Conservation (phyloP, 495 filamentous ascomycete species). For the Endocarpon pusillum region DNA sequence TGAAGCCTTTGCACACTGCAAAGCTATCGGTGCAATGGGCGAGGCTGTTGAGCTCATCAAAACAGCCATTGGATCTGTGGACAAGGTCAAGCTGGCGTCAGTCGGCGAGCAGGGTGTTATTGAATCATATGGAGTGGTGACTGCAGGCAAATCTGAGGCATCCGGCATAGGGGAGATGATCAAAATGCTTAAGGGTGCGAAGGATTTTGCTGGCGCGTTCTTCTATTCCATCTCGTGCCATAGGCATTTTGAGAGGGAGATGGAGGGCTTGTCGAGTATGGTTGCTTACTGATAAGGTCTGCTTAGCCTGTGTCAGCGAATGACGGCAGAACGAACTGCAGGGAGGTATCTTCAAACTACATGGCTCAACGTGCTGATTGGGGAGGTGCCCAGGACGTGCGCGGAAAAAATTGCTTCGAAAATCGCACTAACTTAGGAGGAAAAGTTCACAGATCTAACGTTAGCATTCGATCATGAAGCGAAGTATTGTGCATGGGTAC, state of each 20-base stretch:
- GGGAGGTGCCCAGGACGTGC: no score
- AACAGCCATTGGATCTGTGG: conserved; percentile 34
- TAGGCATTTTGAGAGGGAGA: conserved; percentile 51
- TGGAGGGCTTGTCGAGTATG: conserved; percentile 37
- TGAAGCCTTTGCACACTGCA: conserved; percentile 67
- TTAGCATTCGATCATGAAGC: no score
- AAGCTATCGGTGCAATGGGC: conserved; percentile 58
- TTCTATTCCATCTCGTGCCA: conserved; percentile 49
- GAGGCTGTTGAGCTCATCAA: conserved; percentile 51
- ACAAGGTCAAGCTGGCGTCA: conserved; percentile 30
- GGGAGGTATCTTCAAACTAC: no score
- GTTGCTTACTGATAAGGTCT: no score
- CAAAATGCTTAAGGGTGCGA: conserved; percentile 41
- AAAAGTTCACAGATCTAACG: no score
- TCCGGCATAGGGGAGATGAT: conserved; percentile 34
- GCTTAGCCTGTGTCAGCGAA: no score
- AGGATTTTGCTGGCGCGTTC: conserved; percentile 48
- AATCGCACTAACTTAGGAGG: no score
- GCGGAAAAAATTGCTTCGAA: no score
- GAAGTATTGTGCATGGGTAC: no score
- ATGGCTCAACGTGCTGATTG: no score
- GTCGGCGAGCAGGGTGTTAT: conserved; percentile 29
- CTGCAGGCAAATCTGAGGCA: conserved; percentile 31
- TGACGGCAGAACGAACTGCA: no score
- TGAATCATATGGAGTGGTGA: conserved; percentile 57